Evolutionary conservation across 805 yeast species (phyloP).

Genomic region (Candida maesae): DNA sequence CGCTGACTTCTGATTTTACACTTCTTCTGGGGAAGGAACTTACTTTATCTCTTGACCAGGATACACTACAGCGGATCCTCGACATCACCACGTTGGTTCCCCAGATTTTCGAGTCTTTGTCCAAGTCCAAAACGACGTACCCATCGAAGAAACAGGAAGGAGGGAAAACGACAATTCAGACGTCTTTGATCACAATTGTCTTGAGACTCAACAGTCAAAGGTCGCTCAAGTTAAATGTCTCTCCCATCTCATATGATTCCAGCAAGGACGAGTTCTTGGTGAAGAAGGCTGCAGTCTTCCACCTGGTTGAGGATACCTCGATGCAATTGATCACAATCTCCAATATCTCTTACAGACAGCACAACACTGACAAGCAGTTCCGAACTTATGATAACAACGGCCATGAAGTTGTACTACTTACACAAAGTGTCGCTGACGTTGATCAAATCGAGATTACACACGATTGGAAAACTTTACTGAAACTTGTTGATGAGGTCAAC

Average conservation of each 20-base stretch:
- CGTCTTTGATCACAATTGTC: slow-evolving; percentile 17
- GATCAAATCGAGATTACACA: slow-evolving; percentile 29
- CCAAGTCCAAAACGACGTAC: slow-evolving; percentile 10
- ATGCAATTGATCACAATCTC: slow-evolving; percentile 15
- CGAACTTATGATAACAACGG: slow-evolving; percentile 29
- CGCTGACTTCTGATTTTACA: slow-evolving; percentile 34
- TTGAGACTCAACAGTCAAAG: slow-evolving; percentile 7
- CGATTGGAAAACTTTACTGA: slow-evolving; percentile 27
- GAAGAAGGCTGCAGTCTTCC: slow-evolving; percentile 29
- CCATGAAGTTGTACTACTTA: slow-evolving; percentile 25
- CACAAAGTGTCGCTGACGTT: slow-evolving; percentile 16
- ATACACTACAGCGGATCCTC: slow-evolving; percentile 26
- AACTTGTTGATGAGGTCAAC: slow-evolving; percentile 10
- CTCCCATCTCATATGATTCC: slow-evolving; percentile 45
- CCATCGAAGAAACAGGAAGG: slow-evolving; percentile 3
- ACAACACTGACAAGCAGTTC: slow-evolving; percentile 20
- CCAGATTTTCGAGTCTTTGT: slow-evolving; percentile 25
- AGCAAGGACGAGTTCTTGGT: slow-evolving; percentile 31
- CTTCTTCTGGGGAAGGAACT: slow-evolving; percentile 43
- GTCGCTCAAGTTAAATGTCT: slow-evolving; percentile 28
- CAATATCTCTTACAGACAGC: slow-evolving; percentile 21
- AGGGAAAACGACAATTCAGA: slow-evolving; percentile 16
- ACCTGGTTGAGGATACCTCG: slow-evolving; percentile 16
- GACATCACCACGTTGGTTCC: slow-evolving; percentile 28
- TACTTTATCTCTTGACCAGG: slow-evolving; percentile 9